These are phyloP conservation scores for Metschnikowia orientalis DNA, from an alignment of 805 yeast species.

Conservation along the genomic window DNA sequence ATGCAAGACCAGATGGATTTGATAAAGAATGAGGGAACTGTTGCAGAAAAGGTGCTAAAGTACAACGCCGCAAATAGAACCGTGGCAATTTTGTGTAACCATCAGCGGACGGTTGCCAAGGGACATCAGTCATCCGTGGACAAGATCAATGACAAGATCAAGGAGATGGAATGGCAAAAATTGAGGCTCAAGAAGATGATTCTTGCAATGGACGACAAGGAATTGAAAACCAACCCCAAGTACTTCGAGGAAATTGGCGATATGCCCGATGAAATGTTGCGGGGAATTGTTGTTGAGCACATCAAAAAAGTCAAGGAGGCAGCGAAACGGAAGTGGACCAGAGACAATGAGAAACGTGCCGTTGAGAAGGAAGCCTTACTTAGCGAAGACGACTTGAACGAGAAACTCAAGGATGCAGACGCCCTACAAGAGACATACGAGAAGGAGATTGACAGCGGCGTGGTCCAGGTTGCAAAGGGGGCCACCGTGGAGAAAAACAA, in stretches of 20 bases:
- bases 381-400: constrained; percentile 53
- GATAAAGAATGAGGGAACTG: constrained; percentile 81
- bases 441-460: constrained; percentile 55
- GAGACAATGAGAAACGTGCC: constrained; percentile 72
- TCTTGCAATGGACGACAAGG: constrained; percentile 54
- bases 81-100: constrained; percentile 94
- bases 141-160: constrained; percentile 69
- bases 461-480: constrained; percentile 48
- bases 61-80: constrained; percentile 94
- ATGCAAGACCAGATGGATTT: constrained; percentile 92
- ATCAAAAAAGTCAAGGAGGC: constrained; percentile 65
- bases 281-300: constrained; percentile 52
- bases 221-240: constrained; percentile 47
- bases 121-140: constrained; percentile 77
- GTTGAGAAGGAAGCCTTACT: constrained; percentile 52
- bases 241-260: constrained; percentile 68
- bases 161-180: constrained; percentile 83
- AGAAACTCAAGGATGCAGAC: constrained; percentile 52
- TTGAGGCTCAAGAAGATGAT: constrained; percentile 70
- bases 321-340: constrained; percentile 56
- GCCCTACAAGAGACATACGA: constrained; percentile 48
- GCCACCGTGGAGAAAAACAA: constrained; percentile 66
- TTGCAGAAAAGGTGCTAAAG: constrained; percentile 78
- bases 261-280: constrained; percentile 60
- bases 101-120: constrained; percentile 88